phyloP scores from a whole-genome alignment of 2,329 filamentous ascomycete genomes.

The Blastomyces parvus region DNA sequence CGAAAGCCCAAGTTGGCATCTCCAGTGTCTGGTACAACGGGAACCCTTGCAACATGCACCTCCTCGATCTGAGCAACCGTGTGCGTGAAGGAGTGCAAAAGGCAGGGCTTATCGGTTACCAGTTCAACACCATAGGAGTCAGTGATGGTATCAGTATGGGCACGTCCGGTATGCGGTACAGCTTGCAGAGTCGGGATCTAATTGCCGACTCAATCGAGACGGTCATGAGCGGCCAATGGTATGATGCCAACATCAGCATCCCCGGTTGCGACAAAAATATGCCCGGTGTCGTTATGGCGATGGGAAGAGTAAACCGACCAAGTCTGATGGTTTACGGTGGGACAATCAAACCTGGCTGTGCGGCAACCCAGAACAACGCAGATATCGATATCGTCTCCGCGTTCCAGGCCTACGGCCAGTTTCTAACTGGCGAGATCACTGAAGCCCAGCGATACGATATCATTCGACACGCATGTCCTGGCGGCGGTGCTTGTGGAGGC shows the following conservation, averaged over 20 bases:
- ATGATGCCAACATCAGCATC: constrained; percentile 93
- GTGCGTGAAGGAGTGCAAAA: constrained; percentile 63
- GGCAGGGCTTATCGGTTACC: constrained; percentile 79
- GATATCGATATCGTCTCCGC: constrained; percentile 91
- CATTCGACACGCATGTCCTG: constrained; percentile 82
- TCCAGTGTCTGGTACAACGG: constrained; percentile 97
- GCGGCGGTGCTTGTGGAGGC: constrained; percentile 72
- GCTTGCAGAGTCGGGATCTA: constrained; percentile 85
- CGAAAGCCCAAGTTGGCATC: constrained; percentile 95
- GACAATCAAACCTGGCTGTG: constrained; percentile 85
- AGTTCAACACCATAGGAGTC: constrained; percentile 98
- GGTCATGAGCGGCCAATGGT: constrained; percentile 98
- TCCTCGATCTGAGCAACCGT: constrained; percentile 75
- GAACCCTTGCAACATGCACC: constrained; percentile 99
- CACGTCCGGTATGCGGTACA: constrained; percentile 93
- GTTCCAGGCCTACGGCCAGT: constrained; percentile 96
- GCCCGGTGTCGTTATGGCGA: constrained; percentile 84
- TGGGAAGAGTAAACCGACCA: constrained; percentile 88
- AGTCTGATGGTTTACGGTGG: constrained; percentile 97
- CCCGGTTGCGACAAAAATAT: constrained; percentile 99
- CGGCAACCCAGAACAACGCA: constrained; percentile 59
- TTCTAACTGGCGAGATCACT: constrained; percentile 79
- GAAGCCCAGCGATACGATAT: constrained; percentile 92
- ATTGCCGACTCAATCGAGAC: constrained; percentile 98
- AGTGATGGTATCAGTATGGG: constrained; percentile 98